Conservation (phyloP, 148 eudicot species). For the Rhododendron williamsianum region DNA sequence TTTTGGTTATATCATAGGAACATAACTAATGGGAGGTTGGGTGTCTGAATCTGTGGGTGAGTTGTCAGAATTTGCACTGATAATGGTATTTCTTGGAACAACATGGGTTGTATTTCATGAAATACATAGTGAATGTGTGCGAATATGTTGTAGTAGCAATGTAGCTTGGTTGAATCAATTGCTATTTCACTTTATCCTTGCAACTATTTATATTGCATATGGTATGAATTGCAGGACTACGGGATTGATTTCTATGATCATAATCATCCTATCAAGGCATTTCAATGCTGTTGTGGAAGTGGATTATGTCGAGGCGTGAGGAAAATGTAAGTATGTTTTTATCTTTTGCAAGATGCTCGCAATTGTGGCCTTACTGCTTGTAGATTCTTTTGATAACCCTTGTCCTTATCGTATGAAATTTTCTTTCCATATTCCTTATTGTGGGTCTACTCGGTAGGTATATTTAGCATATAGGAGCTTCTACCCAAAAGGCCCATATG, state of each 20-base stretch:
- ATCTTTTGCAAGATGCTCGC: neutral
- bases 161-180: neutral
- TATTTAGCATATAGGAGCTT: neutral
- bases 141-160: neutral
- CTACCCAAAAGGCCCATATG: neutral
- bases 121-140: neutral
- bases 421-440: neutral
- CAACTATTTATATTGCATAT: neutral
- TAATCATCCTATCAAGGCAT: constrained; percentile 57
- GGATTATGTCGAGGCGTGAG: constrained; percentile 32
- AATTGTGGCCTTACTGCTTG: neutral
- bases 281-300: constrained; percentile 54
- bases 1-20: neutral
- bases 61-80: neutral
- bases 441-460: neutral
- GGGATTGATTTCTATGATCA: constrained; percentile 52
- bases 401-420: neutral
- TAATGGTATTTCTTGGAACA: neutral
- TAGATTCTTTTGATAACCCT: neutral
- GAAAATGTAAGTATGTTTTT: constrained; percentile 28
- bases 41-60: neutral
- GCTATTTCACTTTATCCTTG: neutral
- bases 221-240: constrained; percentile 43
- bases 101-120: neutral
- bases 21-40: neutral